A percentile compares a stretch with the other conserved stretches of the same genome.
phyloP scores from a whole-genome alignment of 495 filamentous ascomycete genomes.

The Rusavskia elegans region DNA sequence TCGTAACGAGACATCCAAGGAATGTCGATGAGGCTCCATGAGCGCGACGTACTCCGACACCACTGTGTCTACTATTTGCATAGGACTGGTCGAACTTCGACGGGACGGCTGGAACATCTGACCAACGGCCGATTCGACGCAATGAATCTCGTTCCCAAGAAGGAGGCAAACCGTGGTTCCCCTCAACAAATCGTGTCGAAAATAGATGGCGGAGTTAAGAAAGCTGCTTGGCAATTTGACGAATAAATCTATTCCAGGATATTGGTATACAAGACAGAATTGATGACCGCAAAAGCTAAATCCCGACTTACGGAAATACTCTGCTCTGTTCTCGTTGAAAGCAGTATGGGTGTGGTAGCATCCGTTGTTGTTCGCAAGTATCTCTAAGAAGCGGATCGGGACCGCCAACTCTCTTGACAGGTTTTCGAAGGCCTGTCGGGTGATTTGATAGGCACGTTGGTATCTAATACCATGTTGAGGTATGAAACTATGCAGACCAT shows the following conservation, averaged over 20 bases:
- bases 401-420: not conserved
- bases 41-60: not conserved
- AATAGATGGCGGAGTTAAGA: not conserved
- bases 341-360: not conserved
- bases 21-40: not conserved
- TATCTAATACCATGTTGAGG: not conserved
- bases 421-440: not conserved
- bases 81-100: not conserved
- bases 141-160: not conserved
- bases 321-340: not conserved
- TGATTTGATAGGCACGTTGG: not conserved
- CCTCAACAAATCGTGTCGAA: not conserved
- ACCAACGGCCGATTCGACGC: not conserved
- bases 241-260: not conserved
- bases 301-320: not conserved
- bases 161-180: not conserved
- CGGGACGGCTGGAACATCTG: not conserved
- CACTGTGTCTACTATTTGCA: not conserved
- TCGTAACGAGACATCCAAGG: not conserved
- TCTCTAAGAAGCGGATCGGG: not conserved
- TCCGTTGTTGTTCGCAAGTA: conserved; percentile 1
- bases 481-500: not conserved
- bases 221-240: conserved; percentile 1
- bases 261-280: not conserved
- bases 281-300: not conserved